These are phyloP conservation scores for Fragaria iinumae DNA, from an alignment of 306 rosid species.

Conservation along the genomic window DNA sequence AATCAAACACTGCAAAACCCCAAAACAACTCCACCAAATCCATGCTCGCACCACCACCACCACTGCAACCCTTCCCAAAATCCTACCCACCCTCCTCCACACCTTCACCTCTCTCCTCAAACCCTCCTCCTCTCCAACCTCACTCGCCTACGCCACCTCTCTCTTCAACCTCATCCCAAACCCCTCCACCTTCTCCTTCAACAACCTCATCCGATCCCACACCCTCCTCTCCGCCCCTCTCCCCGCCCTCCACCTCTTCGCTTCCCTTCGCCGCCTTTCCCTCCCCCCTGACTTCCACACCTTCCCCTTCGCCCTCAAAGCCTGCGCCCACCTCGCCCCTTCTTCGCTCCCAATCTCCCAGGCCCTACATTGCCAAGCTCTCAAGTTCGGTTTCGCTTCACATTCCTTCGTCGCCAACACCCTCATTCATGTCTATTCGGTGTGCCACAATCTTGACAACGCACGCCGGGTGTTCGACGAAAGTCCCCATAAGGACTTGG, in stretches of 20 bases:
- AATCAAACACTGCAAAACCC: constrained; percentile 47
- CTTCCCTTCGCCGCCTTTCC: constrained; percentile 47
- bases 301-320: constrained; percentile 63
- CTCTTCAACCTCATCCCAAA: constrained; percentile 50
- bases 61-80: constrained; percentile 13
- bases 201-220: constrained; percentile 67
- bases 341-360: constrained; percentile 27
- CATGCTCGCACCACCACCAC: constrained; percentile 50
- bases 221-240: constrained; percentile 51
- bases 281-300: constrained; percentile 70
- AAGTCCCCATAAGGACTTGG: constrained; percentile 33
- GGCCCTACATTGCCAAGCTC: constrained; percentile 54
- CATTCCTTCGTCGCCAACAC: constrained; percentile 49
- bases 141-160: constrained; percentile 42
- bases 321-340: constrained; percentile 36
- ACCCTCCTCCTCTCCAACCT: neutral
- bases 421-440: constrained; percentile 46
- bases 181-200: constrained; percentile 64
- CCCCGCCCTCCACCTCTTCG: constrained; percentile 48
- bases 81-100: constrained; percentile 39
- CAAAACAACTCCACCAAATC: constrained; percentile 46
- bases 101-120: constrained; percentile 37
- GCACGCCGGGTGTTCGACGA: constrained; percentile 47
- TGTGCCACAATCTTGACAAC: constrained; percentile 20
- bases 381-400: constrained; percentile 45